These are phyloP conservation scores for Tolypocladium capitatum DNA, from an alignment of 2,329 filamentous ascomycete genomes.

Conservation along the genomic window DNA sequence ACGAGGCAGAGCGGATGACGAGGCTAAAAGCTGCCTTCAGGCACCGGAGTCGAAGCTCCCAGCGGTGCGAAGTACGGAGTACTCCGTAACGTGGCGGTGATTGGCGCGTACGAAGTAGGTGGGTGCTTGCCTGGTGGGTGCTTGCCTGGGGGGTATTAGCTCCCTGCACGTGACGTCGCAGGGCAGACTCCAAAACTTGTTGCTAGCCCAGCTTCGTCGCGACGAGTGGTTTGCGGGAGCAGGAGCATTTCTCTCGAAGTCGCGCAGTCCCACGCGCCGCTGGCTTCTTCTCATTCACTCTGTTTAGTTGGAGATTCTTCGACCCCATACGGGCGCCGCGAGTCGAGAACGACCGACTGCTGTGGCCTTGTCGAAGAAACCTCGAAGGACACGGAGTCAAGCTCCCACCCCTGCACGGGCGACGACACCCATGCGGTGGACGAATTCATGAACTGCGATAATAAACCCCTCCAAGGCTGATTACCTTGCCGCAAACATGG, in stretches of 20 bases:
- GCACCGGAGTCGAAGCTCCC: constrained; percentile 11
- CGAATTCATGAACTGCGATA: constrained; percentile 13
- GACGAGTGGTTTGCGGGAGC: constrained; percentile 2
- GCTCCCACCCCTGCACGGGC: neutral
- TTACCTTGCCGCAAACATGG: constrained; percentile 38
- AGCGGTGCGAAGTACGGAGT: too few species aligned
- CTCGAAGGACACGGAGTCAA: neutral
- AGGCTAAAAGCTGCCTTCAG: constrained; percentile 39
- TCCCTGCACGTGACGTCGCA: constrained; percentile 12
- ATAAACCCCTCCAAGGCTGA: constrained; percentile 15
- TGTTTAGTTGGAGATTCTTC: neutral
- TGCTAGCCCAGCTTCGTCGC: constrained; percentile 5
- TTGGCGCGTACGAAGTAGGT: too few species aligned
- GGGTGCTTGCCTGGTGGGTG: too few species aligned
- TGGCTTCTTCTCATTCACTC: neutral
- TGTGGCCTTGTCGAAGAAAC: neutral
- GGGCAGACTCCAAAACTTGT: constrained; percentile 7
- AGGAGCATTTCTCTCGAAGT: neutral
- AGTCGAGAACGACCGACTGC: neutral
- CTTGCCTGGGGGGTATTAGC: constrained; percentile 6
- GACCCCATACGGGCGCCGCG: neutral
- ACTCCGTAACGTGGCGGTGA: constrained; percentile 10
- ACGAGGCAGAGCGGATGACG: constrained; percentile 33
- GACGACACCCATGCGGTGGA: neutral
- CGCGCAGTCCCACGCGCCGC: neutral